phyloP scores from a whole-genome alignment of 2,329 filamentous ascomycete species.

The Verticillium albo-atrum region DNA sequence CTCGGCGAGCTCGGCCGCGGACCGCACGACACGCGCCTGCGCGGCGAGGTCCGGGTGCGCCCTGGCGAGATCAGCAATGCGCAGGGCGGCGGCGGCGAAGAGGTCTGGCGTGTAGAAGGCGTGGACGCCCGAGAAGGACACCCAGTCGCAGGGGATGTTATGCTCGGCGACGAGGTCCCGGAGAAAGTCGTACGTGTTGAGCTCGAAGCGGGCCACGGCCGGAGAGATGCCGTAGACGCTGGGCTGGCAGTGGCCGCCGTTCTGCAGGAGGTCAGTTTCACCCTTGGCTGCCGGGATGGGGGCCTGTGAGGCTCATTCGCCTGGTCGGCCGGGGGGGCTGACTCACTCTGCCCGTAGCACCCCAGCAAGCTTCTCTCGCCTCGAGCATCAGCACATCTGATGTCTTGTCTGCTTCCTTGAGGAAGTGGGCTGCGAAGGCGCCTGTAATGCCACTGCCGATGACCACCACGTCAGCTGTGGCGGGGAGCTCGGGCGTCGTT shows the following conservation, averaged over 20 bases:
- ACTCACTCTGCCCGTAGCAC: conserved; percentile 74
- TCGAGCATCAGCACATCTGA: conserved; percentile 67
- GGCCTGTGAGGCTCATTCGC: background rate
- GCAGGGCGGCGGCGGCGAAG: conserved; percentile 44
- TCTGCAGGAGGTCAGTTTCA: conserved; percentile 32
- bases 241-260: conserved; percentile 73
- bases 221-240: conserved; percentile 57
- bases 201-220: conserved; percentile 65
- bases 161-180: conserved; percentile 51
- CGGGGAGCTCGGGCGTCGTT: conserved; percentile 60
- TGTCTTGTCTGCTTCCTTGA: conserved; percentile 40
- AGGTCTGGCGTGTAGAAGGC: conserved; percentile 54
- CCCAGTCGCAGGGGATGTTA: conserved; percentile 67
- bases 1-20: conserved; percentile 35
- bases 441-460: conserved; percentile 75
- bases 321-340: background rate
- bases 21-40: conserved; percentile 35
- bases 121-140: conserved; percentile 57
- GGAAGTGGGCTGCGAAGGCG: conserved; percentile 62
- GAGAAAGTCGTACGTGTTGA: conserved; percentile 61
- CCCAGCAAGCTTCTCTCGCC: conserved; percentile 75
- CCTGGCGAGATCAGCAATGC: conserved; percentile 45
- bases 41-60: conserved; percentile 53
- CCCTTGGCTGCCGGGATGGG: background rate
- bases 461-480: conserved; percentile 62